A percentile compares a stretch with the other conserved stretches of the same genome.
phyloP scores from a whole-genome alignment of 306 rosid species.

The Vigna angularis region DNA sequence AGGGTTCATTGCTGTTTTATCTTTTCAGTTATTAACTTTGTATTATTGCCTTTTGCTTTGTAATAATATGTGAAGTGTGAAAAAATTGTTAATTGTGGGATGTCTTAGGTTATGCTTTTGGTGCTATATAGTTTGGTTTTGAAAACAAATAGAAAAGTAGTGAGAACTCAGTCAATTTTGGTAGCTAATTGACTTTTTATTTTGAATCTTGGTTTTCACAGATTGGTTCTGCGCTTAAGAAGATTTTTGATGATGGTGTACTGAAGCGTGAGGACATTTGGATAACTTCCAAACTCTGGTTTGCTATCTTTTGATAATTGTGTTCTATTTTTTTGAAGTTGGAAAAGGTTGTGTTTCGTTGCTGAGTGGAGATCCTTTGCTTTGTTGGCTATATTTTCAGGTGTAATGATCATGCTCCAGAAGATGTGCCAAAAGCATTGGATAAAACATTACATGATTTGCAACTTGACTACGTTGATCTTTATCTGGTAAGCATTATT shows the following conservation, averaged over 20 bases:
- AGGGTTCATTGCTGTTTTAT: background rate
- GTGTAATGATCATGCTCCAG: constrained; percentile 74
- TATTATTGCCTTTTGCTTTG: background rate
- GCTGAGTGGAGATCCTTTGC: constrained; percentile 25
- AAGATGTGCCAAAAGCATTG: constrained; percentile 73
- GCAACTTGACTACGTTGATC: constrained; percentile 80
- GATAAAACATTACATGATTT: constrained; percentile 65
- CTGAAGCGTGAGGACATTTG: constrained; percentile 70
- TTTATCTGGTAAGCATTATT: constrained; percentile 59
- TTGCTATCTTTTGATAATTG: background rate
- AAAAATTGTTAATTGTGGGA: background rate
- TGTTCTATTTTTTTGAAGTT: background rate
- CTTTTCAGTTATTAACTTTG: background rate
- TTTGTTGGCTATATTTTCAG: constrained; percentile 46
- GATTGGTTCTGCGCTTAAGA: constrained; percentile 70
- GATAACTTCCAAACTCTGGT: constrained; percentile 87
- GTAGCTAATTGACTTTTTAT: background rate
- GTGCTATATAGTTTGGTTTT: background rate
- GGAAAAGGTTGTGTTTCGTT: background rate
- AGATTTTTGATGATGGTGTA: constrained; percentile 60
- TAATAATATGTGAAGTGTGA: background rate
- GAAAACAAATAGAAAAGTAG: background rate
- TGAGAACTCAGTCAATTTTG: background rate
- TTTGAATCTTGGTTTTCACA: constrained; percentile 18
- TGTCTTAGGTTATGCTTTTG: background rate